phyloP scores from a whole-genome alignment of 306 rosid genomes.

The Dalbergia oliveri region DNA sequence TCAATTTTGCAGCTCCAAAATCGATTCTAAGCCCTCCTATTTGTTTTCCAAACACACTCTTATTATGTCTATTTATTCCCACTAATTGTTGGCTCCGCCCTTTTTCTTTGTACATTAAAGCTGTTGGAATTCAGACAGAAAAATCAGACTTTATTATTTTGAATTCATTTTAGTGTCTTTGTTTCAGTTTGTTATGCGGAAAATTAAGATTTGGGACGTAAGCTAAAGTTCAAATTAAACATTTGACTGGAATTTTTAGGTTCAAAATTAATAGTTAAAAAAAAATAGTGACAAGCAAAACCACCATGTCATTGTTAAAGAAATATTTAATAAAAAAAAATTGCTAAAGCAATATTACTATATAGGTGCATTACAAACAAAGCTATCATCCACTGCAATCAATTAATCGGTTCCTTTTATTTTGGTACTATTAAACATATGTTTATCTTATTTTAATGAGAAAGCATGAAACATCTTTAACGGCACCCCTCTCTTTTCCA shows the following conservation, averaged over 20 bases:
- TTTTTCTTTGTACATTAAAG: too few relatives aligned
- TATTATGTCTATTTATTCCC: too few relatives aligned
- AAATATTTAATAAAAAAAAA: too few relatives aligned
- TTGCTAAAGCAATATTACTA: too few relatives aligned
- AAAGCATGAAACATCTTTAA: conserved; percentile 14
- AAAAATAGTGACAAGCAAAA: background rate
- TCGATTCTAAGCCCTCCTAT: too few relatives aligned
- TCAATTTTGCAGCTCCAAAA: too few relatives aligned
- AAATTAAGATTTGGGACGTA: background rate
- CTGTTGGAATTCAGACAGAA: too few relatives aligned
- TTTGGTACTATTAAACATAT: background rate
- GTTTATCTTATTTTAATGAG: background rate
- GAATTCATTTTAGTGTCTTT: background rate
- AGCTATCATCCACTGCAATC: background rate
- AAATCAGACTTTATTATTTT: background rate
- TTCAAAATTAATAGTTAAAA: background rate
- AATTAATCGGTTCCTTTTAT: background rate
- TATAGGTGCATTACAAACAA: background rate
- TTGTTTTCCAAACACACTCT: too few relatives aligned
- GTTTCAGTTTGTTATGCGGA: background rate
- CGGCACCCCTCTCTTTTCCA: background rate
- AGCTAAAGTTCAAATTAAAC: background rate
- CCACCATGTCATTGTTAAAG: background rate
- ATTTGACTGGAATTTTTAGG: background rate
- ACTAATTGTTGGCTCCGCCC: too few relatives aligned